A percentile compares a stretch with the other conserved stretches of the same genome.
These are phyloP conservation scores for Leishmania lainsoni DNA, from an alignment of 208 protist genomes.

Conservation along the genomic window DNA sequence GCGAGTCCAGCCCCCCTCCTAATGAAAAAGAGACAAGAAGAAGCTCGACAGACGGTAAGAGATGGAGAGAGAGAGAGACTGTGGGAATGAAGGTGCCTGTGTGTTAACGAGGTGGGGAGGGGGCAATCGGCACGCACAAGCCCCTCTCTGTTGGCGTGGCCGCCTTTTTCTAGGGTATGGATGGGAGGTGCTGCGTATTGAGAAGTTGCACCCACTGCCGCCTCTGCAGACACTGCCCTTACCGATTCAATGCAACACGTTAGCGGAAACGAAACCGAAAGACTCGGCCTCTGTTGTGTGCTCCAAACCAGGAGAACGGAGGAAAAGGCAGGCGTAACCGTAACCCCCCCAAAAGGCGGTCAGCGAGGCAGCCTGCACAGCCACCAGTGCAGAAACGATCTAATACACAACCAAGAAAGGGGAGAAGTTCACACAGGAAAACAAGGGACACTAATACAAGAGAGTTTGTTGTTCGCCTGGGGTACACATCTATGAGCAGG, in stretches of 20 bases:
- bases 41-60: background rate
- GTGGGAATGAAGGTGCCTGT: background rate
- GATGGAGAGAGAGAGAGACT: background rate
- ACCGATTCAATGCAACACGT: background rate
- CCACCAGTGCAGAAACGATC: background rate
- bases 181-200: background rate
- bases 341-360: background rate
- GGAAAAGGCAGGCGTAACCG: background rate
- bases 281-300: background rate
- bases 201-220: background rate
- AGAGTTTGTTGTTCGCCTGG: background rate
- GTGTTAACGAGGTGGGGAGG: background rate
- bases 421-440: background rate
- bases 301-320: conserved; percentile 7
- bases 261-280: conserved; percentile 1
- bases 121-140: background rate
- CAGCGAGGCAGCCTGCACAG: background rate
- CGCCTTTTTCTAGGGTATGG: background rate
- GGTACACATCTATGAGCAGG: background rate
- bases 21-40: background rate
- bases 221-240: background rate
- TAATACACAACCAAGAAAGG: background rate
- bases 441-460: background rate
- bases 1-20: too few species aligned
- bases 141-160: background rate